phyloP scores from a whole-genome alignment of 2,329 filamentous ascomycete species.

The Clonostachys solani region DNA sequence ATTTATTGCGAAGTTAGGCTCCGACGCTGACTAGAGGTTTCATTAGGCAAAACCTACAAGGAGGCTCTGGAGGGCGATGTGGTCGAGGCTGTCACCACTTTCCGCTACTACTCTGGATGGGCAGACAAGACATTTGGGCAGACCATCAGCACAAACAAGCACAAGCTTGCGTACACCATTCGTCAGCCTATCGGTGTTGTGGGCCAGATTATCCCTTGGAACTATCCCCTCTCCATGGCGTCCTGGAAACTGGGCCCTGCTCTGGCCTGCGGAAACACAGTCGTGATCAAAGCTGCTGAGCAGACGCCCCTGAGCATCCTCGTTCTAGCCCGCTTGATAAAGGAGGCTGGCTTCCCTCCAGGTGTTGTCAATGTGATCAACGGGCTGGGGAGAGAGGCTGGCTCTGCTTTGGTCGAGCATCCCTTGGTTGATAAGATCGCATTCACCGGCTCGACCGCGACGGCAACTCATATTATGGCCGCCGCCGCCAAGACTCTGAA shows the following conservation, averaged over 20 bases:
- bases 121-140: constrained; percentile 69
- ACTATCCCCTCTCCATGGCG: constrained; percentile 73
- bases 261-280: constrained; percentile 62
- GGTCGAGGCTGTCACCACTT: constrained; percentile 55
- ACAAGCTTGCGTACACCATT: constrained; percentile 77
- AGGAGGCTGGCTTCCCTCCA: constrained; percentile 70
- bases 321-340: constrained; percentile 56
- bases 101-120: constrained; percentile 78
- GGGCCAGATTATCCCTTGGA: constrained; percentile 81
- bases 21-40: too few species aligned
- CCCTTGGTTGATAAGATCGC: constrained; percentile 76
- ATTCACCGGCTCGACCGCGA: constrained; percentile 69
- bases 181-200: constrained; percentile 75
- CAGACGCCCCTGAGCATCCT: constrained; percentile 67
- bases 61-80: constrained; percentile 69
- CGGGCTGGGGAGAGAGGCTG: constrained; percentile 70
- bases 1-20: too few species aligned
- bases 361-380: constrained; percentile 71
- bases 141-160: constrained; percentile 68
- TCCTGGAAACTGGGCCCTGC: constrained; percentile 75
- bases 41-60: constrained; percentile 27
- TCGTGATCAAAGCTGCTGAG: constrained; percentile 69
- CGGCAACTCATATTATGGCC: constrained; percentile 71
- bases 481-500: constrained; percentile 69
- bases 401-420: constrained; percentile 67